phyloP scores from a whole-genome alignment of 495 filamentous ascomycete species.

The Massariosphaeria phaeospora region DNA sequence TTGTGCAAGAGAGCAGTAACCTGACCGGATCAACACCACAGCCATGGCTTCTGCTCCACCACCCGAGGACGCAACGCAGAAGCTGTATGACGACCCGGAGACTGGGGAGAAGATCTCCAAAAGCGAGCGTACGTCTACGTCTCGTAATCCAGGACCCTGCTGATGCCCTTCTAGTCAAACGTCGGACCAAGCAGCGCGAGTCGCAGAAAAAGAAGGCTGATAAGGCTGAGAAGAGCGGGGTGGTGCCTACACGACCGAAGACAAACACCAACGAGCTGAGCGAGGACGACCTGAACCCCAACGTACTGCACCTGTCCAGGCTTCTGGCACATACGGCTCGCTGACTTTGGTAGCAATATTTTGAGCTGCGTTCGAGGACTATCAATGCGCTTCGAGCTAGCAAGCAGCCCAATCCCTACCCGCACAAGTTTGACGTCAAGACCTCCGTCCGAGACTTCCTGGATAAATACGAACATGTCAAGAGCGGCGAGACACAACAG shows the following conservation, averaged over 20 bases:
- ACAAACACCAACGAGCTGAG: too few relatives aligned
- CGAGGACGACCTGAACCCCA: conserved; percentile 81
- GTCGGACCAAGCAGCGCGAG: conserved; percentile 85
- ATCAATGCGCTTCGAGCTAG: conserved; percentile 80
- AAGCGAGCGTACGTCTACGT: conserved; percentile 35
- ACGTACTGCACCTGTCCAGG: too few relatives aligned
- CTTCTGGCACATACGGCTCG: background rate
- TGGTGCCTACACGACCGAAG: conserved; percentile 60
- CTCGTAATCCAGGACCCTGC: background rate
- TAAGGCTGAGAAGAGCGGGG: conserved; percentile 70
- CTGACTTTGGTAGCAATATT: conserved; percentile 70
- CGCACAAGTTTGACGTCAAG: conserved; percentile 92
- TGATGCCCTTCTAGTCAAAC: conserved; percentile 55
- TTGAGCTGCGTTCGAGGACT: conserved; percentile 82
- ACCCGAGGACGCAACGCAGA: conserved; percentile 18
- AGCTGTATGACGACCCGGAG: conserved; percentile 38
- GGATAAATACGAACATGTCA: conserved; percentile 65
- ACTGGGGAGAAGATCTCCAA: conserved; percentile 44
- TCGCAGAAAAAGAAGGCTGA: conserved; percentile 82
- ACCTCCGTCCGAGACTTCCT: conserved; percentile 73
- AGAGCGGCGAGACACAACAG: conserved; percentile 76
- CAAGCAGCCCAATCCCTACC: conserved; percentile 83
- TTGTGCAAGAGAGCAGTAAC: too few relatives aligned
- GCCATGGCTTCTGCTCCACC: background rate
- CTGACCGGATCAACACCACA: too few relatives aligned